A percentile compares a stretch with the other conserved stretches of the same genome.
Evolutionary conservation across 495 filamentous ascomycete genomes (phyloP).

Genomic region (Talaromyces proteolyticus): DNA sequence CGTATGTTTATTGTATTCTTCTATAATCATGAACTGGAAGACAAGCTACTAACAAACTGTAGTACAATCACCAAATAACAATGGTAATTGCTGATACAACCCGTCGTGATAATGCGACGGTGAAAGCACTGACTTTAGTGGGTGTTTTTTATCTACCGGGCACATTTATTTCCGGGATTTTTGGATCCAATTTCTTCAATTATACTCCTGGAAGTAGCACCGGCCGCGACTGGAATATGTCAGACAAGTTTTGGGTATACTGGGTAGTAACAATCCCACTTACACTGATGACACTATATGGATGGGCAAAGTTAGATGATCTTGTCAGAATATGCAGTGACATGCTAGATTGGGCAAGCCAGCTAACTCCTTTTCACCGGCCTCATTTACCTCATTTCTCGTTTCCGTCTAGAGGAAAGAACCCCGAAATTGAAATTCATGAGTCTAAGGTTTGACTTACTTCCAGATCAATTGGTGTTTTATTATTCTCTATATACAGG

Average conservation of each 20-base stretch:
- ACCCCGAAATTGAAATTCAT: too few species aligned
- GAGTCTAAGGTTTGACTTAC: too few species aligned
- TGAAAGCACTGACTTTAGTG: constrained; percentile 27
- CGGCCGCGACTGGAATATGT: constrained; percentile 15
- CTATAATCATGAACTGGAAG: not conserved
- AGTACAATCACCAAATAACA: constrained; percentile 21
- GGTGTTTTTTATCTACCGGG: constrained; percentile 32
- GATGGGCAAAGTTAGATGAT: constrained; percentile 12
- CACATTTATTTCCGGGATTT: constrained; percentile 33
- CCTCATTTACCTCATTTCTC: too few species aligned
- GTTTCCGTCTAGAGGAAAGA: too few species aligned
- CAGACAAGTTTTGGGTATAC: constrained; percentile 30
- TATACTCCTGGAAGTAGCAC: constrained; percentile 9
- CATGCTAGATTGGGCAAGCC: too few species aligned
- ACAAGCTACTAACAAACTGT: constrained; percentile 14
- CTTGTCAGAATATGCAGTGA: not conserved
- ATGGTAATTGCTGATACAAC: constrained; percentile 23
- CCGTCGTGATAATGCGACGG: constrained; percentile 25
- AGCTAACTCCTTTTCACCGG: too few species aligned
- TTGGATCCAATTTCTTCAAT: constrained; percentile 30
- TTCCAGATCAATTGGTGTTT: too few species aligned
- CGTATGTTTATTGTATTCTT: constrained; percentile 8
- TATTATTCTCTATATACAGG: too few species aligned
- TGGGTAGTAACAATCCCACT: constrained; percentile 26
- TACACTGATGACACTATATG: constrained; percentile 15